phyloP scores from a whole-genome alignment of 1,139 yeast genomes.

The Suhomyces anneliseae region DNA sequence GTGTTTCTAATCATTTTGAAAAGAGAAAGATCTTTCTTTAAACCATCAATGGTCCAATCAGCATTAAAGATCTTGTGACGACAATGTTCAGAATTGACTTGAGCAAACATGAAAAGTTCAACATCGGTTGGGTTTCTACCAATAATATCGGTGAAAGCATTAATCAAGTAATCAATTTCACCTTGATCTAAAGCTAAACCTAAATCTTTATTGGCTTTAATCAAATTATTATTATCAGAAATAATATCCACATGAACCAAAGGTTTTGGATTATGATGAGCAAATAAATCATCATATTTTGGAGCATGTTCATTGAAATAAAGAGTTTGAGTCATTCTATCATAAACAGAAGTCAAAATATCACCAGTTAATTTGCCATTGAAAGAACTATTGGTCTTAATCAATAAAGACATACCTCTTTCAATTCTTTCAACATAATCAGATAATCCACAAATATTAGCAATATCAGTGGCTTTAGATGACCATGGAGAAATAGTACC shows the following conservation, averaged over 20 bases:
- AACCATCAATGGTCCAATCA: conserved; percentile 94
- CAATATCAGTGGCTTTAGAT: conserved; percentile 95
- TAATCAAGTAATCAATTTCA: conserved; percentile 83
- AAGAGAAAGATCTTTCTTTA: conserved; percentile 67
- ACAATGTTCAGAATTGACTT: conserved; percentile 98
- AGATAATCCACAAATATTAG: conserved; percentile 81
- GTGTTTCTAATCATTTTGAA: conserved; percentile 97
- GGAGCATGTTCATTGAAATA: conserved; percentile 60
- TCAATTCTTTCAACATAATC: conserved; percentile 78
- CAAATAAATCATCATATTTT: conserved; percentile 66
- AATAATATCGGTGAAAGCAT: conserved; percentile 71
- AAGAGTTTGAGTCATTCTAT: conserved; percentile 90
- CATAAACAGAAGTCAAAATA: conserved; percentile 73
- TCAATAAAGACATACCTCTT: conserved; percentile 77
- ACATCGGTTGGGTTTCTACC: conserved; percentile 97
- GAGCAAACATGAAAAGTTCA: conserved; percentile 98
- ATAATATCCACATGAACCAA: conserved; percentile 70
- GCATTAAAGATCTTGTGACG: conserved; percentile 99
- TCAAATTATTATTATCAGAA: conserved; percentile 60
- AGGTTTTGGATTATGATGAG: conserved; percentile 82
- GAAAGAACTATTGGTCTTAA: conserved; percentile 65
- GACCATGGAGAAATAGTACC: conserved; percentile 99
- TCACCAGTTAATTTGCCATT: conserved; percentile 43
- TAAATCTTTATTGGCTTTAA: conserved; percentile 74
- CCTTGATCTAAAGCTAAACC: conserved; percentile 93